These are phyloP conservation scores for Zymoseptoria crescenta DNA, from an alignment of 2,329 filamentous ascomycete species.

Conservation along the genomic window DNA sequence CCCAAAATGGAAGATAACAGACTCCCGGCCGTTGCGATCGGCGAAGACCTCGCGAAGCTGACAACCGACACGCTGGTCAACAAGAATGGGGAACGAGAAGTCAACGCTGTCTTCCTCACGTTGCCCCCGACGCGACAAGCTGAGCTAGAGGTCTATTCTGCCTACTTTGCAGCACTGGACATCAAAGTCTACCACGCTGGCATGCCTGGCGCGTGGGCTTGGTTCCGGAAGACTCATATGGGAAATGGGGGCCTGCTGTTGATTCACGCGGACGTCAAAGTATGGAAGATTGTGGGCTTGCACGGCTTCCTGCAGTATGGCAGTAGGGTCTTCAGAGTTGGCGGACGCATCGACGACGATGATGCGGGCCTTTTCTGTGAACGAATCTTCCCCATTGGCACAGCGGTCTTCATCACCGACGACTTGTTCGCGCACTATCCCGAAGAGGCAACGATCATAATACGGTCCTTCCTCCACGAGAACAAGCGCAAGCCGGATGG, in stretches of 20 bases:
- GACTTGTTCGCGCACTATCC: constrained; percentile 36
- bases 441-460: constrained; percentile 29
- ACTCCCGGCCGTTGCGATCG: not conserved
- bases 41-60: constrained; percentile 7
- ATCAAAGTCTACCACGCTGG: constrained; percentile 22
- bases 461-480: constrained; percentile 30
- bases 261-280: constrained; percentile 29
- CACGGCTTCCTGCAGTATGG: constrained; percentile 26
- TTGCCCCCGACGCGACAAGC: constrained; percentile 14
- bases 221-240: constrained; percentile 14
- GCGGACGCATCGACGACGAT: constrained; percentile 19
- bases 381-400: constrained; percentile 33
- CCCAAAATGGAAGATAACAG: not conserved
- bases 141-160: constrained; percentile 18
- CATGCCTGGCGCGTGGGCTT: constrained; percentile 20
- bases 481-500: constrained; percentile 22
- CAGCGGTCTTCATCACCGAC: constrained; percentile 37
- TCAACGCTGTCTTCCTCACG: constrained; percentile 21
- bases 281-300: constrained; percentile 28
- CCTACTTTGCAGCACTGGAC: constrained; percentile 13
- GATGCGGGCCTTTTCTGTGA: constrained; percentile 16
- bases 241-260: constrained; percentile 15
- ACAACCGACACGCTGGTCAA: constrained; percentile 4
- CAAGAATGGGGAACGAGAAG: constrained; percentile 3
- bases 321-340: constrained; percentile 28